Percentiles rank a stretch among this genome's conserved stretches.
phyloP scores from a whole-genome alignment of 2,329 filamentous ascomycete species.

The Pseudopithomyces chartarum region DNA sequence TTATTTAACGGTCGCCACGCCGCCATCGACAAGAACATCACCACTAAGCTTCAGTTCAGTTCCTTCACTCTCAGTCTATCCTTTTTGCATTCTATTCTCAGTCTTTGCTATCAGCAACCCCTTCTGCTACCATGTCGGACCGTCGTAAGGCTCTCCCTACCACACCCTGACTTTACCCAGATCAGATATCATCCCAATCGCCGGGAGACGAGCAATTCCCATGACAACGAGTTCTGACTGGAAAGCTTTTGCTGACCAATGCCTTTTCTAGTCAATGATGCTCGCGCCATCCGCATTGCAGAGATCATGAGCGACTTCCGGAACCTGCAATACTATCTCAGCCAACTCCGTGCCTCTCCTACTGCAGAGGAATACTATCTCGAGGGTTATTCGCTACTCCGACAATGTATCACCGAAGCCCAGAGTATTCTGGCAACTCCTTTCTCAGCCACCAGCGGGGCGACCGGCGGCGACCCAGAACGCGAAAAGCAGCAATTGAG shows the following conservation, averaged over 20 bases:
- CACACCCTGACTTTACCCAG: not conserved
- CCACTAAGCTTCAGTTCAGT: slow-evolving; percentile 21
- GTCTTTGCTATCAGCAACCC: slow-evolving; percentile 12
- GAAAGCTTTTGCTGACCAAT: slow-evolving; percentile 18
- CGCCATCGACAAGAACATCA: slow-evolving; percentile 30
- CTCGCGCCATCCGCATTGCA: slow-evolving; percentile 64
- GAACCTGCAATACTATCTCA: slow-evolving; percentile 63
- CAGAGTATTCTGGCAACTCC: slow-evolving; percentile 60
- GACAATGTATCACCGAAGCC: slow-evolving; percentile 61
- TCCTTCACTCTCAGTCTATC: slow-evolving; percentile 1
- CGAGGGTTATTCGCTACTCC: slow-evolving; percentile 63
- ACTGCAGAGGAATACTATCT: slow-evolving; percentile 62
- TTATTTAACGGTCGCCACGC: slow-evolving; percentile 45
- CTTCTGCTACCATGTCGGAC: slow-evolving; percentile 56
- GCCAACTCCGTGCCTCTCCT: slow-evolving; percentile 57
- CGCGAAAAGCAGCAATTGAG: slow-evolving; percentile 61
- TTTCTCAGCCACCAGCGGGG: slow-evolving; percentile 52
- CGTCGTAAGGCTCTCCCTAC: slow-evolving; percentile 54
- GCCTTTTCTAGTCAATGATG: slow-evolving; percentile 61
- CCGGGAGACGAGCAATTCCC: not conserved
- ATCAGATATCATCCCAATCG: not conserved
- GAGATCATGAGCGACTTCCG: slow-evolving; percentile 70
- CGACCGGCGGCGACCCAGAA: slow-evolving; percentile 55
- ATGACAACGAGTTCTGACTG: not conserved
- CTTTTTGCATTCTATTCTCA: not conserved